These are phyloP conservation scores for Arthonia radiata DNA, from an alignment of 495 filamentous ascomycete genomes.

Conservation along the genomic window DNA sequence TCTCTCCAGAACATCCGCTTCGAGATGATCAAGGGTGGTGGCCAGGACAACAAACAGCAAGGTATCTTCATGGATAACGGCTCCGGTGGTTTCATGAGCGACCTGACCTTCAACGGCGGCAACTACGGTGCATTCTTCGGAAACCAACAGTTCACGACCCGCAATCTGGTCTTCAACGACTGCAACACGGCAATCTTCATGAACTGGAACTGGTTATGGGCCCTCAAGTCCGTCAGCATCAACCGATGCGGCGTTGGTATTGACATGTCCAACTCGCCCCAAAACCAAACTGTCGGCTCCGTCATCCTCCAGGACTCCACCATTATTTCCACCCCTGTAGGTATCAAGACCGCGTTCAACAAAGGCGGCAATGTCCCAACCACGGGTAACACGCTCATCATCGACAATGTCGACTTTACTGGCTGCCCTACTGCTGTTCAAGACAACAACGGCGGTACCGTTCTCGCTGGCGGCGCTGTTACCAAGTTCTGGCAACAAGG, in stretches of 20 bases:
- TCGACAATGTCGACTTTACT: conserved; percentile 48
- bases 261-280: too few relatives aligned
- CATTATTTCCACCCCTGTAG: conserved; percentile 46
- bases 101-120: conserved; percentile 63
- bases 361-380: conserved; percentile 27
- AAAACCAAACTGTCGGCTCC: too few relatives aligned
- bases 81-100: conserved; percentile 49
- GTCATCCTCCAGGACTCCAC: conserved; percentile 60
- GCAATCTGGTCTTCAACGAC: conserved; percentile 73
- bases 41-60: conserved; percentile 47
- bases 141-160: conserved; percentile 86
- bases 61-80: conserved; percentile 50
- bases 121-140: conserved; percentile 65
- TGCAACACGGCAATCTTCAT: conserved; percentile 75
- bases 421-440: conserved; percentile 26
- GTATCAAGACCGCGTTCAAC: conserved; percentile 45
- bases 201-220: conserved; percentile 94
- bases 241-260: conserved; percentile 59
- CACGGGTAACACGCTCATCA: conserved; percentile 51
- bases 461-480: conserved; percentile 43
- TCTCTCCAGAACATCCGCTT: conserved; percentile 80
- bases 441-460: conserved; percentile 22
- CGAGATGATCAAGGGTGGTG: conserved; percentile 33
- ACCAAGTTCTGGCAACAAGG: too few relatives aligned
- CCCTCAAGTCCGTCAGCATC: conserved; percentile 56